These are phyloP conservation scores for Fusarium sp. DNA, from an alignment of 2,329 filamentous ascomycete genomes.

Conservation along the genomic window DNA sequence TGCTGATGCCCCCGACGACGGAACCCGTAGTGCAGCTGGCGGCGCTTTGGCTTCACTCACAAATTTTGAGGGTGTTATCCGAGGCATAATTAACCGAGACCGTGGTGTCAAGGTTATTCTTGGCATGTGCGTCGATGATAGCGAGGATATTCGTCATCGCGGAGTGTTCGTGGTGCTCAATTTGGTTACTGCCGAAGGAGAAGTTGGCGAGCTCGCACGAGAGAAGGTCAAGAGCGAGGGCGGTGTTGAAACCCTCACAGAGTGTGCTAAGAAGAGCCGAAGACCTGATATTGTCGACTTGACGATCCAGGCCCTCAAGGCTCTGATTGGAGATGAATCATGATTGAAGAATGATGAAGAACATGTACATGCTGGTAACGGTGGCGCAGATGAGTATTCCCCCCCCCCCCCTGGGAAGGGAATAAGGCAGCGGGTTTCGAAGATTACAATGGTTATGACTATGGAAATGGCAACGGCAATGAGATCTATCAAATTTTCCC, in stretches of 20 bases:
- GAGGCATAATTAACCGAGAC: constrained; percentile 76
- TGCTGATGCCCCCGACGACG: constrained; percentile 84
- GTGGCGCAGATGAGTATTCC: constrained; percentile 10
- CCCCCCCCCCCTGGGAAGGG: constrained; percentile 7
- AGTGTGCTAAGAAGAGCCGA: constrained; percentile 76
- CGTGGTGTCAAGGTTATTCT: constrained; percentile 83
- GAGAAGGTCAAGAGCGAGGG: constrained; percentile 71
- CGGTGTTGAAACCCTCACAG: constrained; percentile 77
- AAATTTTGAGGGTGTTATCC: constrained; percentile 79
- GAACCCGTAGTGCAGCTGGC: constrained; percentile 85
- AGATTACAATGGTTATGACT: constrained; percentile 37
- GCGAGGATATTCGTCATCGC: constrained; percentile 76
- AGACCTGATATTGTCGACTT: constrained; percentile 78
- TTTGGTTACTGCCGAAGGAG: constrained; percentile 75
- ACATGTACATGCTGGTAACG: constrained; percentile 17
- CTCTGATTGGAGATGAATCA: constrained; percentile 64
- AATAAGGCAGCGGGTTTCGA: constrained; percentile 30
- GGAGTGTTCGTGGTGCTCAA: constrained; percentile 83
- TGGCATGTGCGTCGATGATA: constrained; percentile 80
- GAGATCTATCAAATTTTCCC: constrained; percentile 25
- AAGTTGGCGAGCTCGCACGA: constrained; percentile 71
- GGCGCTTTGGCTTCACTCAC: constrained; percentile 90
- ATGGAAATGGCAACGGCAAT: constrained; percentile 23
- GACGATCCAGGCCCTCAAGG: constrained; percentile 79
- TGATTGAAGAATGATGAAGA: constrained; percentile 14